Evolutionary conservation across 2,329 filamentous ascomycete species (phyloP), one percentile per base, ranked within the genome.

Genomic region (Epichloe sibirici): DNA sequence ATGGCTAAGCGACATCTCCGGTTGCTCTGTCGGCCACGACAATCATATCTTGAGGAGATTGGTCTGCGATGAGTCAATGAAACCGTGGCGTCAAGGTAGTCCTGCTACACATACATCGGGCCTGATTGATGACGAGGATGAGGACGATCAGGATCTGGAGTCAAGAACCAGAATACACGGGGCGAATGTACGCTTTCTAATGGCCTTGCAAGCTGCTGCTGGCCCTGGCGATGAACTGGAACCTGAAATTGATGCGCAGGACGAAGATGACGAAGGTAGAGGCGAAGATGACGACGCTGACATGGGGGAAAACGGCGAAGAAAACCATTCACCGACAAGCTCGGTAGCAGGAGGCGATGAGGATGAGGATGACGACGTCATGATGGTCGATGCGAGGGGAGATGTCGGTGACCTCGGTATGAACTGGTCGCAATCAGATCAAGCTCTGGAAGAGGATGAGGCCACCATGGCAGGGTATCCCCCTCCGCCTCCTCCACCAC

Each of bases 1-100:
- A 61, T 98, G 94, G 94, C 77, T 98, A 21, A 79, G 84, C 50
- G 94, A 98, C 67, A 94, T 98, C 61, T 81, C 90, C 7, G 90
- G 90, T 34, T 96, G 90, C 67, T 86, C 82, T 51, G 86, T 95
- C 46, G 89, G 88, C 1, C 75, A 81, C 35, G 89, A 98, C 62
- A 80, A 83, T 56, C 76, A 87, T 55, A 82, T 97, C 17, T 73
- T 98, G 44, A 81, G 90, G 39, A 83, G 82, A 49, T 82, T 86
- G 6, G 81, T 98, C 40, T 98, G 93, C 63, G 89, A 97, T 66
- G 89, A 98, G 67, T 78, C 97, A 62, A 80, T 98, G 55, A 86
- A 84, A 59, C 80, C 86, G 1, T 98, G 93, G 93, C 81, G 83
- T 35, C 81, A 85, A 58, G 93, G 93, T 5, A 97, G 93, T 63